Conservation (phyloP, 2,329 filamentous ascomycete genomes). For the Chaetomium strumarium region DNA sequence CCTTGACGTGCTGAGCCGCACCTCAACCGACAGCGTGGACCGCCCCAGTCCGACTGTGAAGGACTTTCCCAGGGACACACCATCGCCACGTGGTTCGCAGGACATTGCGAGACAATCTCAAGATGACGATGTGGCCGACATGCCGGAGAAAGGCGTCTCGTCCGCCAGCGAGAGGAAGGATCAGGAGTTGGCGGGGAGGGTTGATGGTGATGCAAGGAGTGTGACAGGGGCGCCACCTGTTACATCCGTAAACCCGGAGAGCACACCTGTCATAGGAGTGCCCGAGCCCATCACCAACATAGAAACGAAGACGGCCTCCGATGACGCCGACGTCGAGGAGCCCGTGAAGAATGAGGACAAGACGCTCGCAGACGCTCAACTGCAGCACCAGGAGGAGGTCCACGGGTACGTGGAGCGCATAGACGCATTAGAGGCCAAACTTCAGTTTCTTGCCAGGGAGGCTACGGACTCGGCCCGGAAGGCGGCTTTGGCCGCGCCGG, state of each 20-base stretch:
- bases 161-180: background rate
- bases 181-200: background rate
- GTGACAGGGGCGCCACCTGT: slow-evolving; percentile 8
- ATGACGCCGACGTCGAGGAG: slow-evolving; percentile 32
- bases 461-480: slow-evolving; percentile 70
- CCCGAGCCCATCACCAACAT: background rate
- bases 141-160: background rate
- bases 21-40: slow-evolving; percentile 29
- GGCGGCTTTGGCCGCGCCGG: slow-evolving; percentile 53
- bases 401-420: slow-evolving; percentile 82
- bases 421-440: slow-evolving; percentile 84
- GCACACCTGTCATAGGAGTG: background rate
- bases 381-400: slow-evolving; percentile 71
- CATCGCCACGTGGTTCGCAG: slow-evolving; percentile 25
- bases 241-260: background rate
- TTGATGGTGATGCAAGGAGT: slow-evolving; percentile 3
- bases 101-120: slow-evolving; percentile 21
- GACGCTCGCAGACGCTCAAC: slow-evolving; percentile 35
- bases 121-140: slow-evolving; percentile 1
- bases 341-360: slow-evolving; percentile 34
- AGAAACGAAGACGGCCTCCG: background rate
- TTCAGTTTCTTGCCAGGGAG: slow-evolving; percentile 80
- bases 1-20: slow-evolving; percentile 31
- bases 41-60: slow-evolving; percentile 17
- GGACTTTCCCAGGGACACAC: slow-evolving; percentile 15